Evolutionary conservation across 164 flowering plant genomes (phyloP).

Genomic region (Aristolochia contorta): DNA sequence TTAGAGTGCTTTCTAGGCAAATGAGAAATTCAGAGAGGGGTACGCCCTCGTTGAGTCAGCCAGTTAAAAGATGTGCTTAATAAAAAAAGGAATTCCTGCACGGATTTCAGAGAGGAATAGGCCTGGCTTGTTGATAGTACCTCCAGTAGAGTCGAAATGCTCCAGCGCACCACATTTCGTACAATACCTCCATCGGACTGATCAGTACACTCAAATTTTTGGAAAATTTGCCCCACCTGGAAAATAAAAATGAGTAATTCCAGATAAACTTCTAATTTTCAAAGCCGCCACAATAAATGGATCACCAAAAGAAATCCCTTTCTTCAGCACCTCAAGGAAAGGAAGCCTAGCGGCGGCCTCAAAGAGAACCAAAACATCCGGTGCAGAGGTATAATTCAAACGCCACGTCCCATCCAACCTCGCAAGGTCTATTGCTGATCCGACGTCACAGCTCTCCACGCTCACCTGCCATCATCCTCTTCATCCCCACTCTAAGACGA

Average conservation of each 20-base stretch:
- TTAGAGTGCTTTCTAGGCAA: no score
- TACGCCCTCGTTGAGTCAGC: no score
- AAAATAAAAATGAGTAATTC: background rate
- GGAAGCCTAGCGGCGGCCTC: slow-evolving; percentile 69
- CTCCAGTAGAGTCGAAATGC: slow-evolving; percentile 70
- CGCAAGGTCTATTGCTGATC: slow-evolving; percentile 40
- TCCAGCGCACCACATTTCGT: slow-evolving; percentile 86
- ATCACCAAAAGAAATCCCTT: no score
- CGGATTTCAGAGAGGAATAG: no score
- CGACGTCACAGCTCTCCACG: slow-evolving; percentile 57
- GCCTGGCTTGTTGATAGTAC: slow-evolving; percentile 17
- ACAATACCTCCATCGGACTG: slow-evolving; percentile 49
- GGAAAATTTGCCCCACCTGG: slow-evolving; percentile 89
- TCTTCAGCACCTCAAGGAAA: slow-evolving; percentile 47
- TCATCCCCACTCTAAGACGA: background rate
- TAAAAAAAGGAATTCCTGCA: no score
- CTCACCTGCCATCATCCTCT: slow-evolving; percentile 32
- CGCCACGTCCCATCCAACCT: slow-evolving; percentile 97
- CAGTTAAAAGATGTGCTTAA: no score
- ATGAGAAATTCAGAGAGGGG: no score
- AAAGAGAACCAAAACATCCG: slow-evolving; percentile 80
- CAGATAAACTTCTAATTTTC: background rate
- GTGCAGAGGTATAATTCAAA: slow-evolving; percentile 86
- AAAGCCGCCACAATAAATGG: no score
- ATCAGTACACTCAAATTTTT: slow-evolving; percentile 73